Evolutionary conservation across 148 eudicot genomes (phyloP), one percentile per base, ranked within the genome.

Genomic region (Cornus controversa): DNA sequence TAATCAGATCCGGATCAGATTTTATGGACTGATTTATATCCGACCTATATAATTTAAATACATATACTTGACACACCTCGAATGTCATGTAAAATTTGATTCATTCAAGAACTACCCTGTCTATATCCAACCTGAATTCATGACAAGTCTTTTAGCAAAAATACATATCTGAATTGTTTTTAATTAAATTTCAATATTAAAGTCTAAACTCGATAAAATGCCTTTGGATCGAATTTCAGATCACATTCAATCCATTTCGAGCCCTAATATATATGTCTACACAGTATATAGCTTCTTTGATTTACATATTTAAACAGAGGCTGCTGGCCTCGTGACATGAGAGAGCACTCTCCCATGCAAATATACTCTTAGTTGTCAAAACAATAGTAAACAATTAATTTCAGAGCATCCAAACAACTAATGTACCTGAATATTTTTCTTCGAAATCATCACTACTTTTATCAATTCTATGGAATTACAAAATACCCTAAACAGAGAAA

Each of bases 351-450:
- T 67, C 79, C 75, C 74, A 70, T 58, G 75, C 75, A 70, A 65
- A 78, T 78, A 70, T 45, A 78, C 70, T 31, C 75, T 20, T 67
- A 47, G 70, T 54, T 71, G 75, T 64, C 80, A 37, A 78, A 71
- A 40, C 14, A 37, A 62, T 62, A 24, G 5, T 66, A 66, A 66
- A 66, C 29, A 66, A 66, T 8, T 66, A 27, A 8, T 25, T 27
- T 7, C 25, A 78, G 27, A 58, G 70, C 65, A 71, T 58, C 67
- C 66, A 58, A 71, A 45, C 8, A 62, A 47, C 36, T 42, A 0
- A 31, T 58, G 57, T 78, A 60, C 70, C 5, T 1, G 67, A 23
- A 54, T 72, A 42, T 64, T 63, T 40, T 66, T 25, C 68, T 25
- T 26, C 34, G 68, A 66, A 66, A 42, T 18, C 42, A 60, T 67